Evolutionary conservation across 768 basidiomycete species (phyloP).

Genomic region (Agrocybe chaxingu): DNA sequence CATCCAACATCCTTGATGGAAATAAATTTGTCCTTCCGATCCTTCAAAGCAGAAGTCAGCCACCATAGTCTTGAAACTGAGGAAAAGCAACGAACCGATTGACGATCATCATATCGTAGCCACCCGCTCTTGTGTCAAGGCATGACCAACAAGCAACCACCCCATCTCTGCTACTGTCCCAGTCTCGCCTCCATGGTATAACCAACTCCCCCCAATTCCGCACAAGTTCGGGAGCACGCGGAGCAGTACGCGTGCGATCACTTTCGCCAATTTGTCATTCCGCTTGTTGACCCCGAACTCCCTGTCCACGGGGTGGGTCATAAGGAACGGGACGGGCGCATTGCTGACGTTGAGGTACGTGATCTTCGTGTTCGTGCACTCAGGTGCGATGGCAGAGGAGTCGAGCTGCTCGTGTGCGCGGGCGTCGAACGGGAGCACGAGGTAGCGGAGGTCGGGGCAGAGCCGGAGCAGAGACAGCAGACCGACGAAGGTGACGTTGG

Average conservation of each 20-base stretch:
- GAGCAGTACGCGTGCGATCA: constrained; percentile 2
- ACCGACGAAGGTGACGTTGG: constrained; percentile 5
- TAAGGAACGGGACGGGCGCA: constrained; percentile 6
- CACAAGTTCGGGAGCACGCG: constrained; percentile 3
- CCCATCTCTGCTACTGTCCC: constrained; percentile 8
- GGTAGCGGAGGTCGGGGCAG: constrained; percentile 5
- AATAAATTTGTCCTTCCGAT: no score
- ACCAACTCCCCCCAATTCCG: constrained; percentile 6
- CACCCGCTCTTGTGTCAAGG: no score
- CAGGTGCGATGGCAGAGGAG: constrained; percentile 1
- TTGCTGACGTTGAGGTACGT: constrained; percentile 8
- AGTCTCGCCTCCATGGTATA: constrained; percentile 3
- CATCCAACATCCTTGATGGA: no score
- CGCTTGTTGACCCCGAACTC: no score
- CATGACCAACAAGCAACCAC: constrained; percentile 7
- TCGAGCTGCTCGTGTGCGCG: not conserved
- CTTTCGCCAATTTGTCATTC: not conserved
- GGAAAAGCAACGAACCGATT: no score
- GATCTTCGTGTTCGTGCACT: constrained; percentile 5
- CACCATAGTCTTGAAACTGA: no score
- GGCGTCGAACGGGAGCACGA: constrained; percentile 5
- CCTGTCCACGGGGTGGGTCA: no score
- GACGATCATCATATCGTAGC: no score
- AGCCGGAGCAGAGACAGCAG: constrained; percentile 4
- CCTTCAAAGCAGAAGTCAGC: no score